Evolutionary conservation across 2,329 filamentous ascomycete genomes (phyloP).

Genomic region (Mycosphaerelloides madeirae): DNA sequence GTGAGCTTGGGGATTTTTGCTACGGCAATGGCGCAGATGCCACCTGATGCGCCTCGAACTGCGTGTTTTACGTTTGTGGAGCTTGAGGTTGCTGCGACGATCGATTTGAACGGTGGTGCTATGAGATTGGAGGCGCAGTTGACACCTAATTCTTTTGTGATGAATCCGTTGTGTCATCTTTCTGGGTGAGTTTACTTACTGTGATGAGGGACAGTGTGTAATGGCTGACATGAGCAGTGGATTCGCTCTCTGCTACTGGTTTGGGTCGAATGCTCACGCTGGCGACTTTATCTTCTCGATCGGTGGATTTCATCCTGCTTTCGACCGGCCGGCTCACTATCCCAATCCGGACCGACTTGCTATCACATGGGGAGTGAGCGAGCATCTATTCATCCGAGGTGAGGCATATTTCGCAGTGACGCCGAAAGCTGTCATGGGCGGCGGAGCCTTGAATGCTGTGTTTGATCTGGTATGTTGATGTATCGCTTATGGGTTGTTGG

Average conservation of each 20-base stretch:
- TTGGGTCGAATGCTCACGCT: no score
- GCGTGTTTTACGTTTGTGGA: conserved; percentile 6
- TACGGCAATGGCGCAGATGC: conserved; percentile 8
- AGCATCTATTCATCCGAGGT: conserved; percentile 3
- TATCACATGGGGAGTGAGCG: conserved; percentile 1
- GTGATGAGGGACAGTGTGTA: no score
- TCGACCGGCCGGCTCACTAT: conserved; percentile 5
- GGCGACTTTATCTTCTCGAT: no score
- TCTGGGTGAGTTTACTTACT: no score
- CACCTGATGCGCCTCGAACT: not conserved
- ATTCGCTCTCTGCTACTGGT: no score
- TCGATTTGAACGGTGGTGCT: conserved; percentile 5
- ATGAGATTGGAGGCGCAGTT: no score
- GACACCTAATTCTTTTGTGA: no score
- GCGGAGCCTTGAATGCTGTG: conserved; percentile 2
- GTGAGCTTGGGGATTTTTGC: conserved; percentile 10
- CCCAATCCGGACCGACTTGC: conserved; percentile 1
- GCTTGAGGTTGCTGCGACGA: conserved; percentile 1
- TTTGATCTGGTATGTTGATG: conserved; percentile 1
- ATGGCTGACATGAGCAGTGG: no score
- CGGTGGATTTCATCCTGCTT: no score
- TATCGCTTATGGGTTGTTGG: not conserved
- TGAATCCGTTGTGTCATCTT: no score
- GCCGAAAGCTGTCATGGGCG: conserved; percentile 7
- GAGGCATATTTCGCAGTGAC: conserved; percentile 14